Evolutionary conservation across 805 yeast genomes (phyloP), one percentile per base, ranked within the genome.

Genomic region (Wickerhamomyces sydowiorum): DNA sequence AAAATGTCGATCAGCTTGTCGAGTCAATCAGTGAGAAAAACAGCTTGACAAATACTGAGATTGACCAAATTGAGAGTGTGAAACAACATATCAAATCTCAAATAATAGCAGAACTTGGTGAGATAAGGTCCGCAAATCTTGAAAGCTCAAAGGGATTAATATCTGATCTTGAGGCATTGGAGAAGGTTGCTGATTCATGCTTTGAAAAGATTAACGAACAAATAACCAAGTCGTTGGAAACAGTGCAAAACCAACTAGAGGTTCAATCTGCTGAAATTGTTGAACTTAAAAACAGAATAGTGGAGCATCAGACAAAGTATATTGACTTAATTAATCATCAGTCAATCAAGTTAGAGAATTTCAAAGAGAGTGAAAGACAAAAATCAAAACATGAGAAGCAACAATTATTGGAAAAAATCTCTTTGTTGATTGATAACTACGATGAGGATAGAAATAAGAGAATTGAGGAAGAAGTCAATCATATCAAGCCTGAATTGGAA

Each of bases 181-280:
- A 46, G 41, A 29, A 29, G 2, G 20, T 28, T 9, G 28, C 48
- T 10, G 19, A 25, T 2, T 10, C 19, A 3, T 24, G 36, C n/a
- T 43, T 47, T 9, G 19, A 32, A 3, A 29, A 35, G 15, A 9
- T 43, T 3, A 31, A 27, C 5, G 5, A 9, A 1, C 27, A 22
- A 9, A 5, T 47, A 6, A 41, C 43, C 12, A 14, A 22, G 0
- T 38, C 40, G 0, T 24, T 54, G 5, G 23, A 33, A 5, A 48
- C 47, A 15, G 50, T 50, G 4, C 45, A 43, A 14, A 23, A 39
- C 2, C 59, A 54, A 35, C 30, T 52, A 2, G 40, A 40, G 7
- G 43, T 50, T 3, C 59, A 54, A 29, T 33, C 55, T 0, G 36
- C 39, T 9, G 56, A 54, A 15, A 42, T 54, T 8, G 8, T 48